Base-by-base conservation (phyloP, 306 rosid species). In the Glycyrrhiza uralensis region DNA sequence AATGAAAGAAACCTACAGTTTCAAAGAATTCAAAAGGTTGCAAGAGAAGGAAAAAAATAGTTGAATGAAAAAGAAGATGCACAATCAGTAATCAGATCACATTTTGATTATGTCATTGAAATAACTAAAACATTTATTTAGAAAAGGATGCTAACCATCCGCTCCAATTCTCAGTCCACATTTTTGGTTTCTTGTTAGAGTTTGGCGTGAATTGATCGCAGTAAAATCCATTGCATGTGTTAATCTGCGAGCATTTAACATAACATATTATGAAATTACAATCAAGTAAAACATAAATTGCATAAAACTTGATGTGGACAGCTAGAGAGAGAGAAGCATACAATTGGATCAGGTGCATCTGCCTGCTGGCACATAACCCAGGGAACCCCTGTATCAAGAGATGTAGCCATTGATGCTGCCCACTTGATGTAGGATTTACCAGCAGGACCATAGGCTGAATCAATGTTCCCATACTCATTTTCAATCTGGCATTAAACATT, bases 311-410 rank as follows among this genome's bases (percentile, higher is more conserved):
- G 5, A 29, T 15, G 38, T 35, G 15, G 7, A 47, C 4, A 64
- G 17, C 22, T 29, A 29, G 51, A 63, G 11, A 39, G 56, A 71
- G 42, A 77, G 57, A n/a, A 82, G 39, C 92, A 81, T 82, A 94
- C 97, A 77, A 94, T 88, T 51, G 97, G 97, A 75, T 88, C 85
- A 10, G 98, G 98, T 70, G 98, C 98, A 78, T 94, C 84, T 2
- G 71, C 75, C 79, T 91, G 98, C 81, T 87, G 92, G 86, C 98
- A 91, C 98, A 94, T 94, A 80, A 91, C 87, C 98, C 98, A 94
- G 28, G 98, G 98, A 58, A 94, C 98, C 38, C 98, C 98, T 4
- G 97, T 94, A 77, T 91, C 84, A 80, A 89, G 82, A 60, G 96
- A 83, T 60, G 79, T 73, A 60, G 97, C 98, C 98, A 94, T 94